Conservation (phyloP, 306 rosid species). For the Heteromeles arbutifolia region DNA sequence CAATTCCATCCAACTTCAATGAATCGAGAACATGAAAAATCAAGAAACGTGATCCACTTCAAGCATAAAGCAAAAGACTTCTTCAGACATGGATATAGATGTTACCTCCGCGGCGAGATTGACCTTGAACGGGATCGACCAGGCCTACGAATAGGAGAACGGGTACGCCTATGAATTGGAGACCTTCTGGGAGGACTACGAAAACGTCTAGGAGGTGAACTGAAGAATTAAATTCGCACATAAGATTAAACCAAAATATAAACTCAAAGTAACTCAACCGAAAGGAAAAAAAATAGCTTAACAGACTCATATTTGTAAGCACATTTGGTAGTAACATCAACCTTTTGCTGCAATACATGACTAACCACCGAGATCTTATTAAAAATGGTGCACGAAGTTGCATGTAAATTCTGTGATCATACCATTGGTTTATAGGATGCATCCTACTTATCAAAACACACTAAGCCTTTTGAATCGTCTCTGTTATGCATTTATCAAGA, state of each 20-base stretch:
- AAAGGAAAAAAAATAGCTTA: not conserved
- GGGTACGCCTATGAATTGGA: conserved; percentile 84
- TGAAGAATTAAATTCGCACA: conserved; percentile 16
- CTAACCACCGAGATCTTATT: not conserved
- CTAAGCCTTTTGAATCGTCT: not conserved
- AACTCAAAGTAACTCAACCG: not conserved
- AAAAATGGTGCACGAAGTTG: not conserved
- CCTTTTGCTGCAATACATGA: not conserved
- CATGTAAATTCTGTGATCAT: not conserved
- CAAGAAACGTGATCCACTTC: not conserved
- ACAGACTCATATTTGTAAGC: not conserved
- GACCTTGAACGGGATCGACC: conserved; percentile 87
- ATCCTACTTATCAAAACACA: not conserved
- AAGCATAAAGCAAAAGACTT: not conserved
- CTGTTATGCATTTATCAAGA: not conserved
- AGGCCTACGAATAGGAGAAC: conserved; percentile 83
- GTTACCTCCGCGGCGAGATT: conserved; percentile 84
- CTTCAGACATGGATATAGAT: not conserved
- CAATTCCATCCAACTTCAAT: not conserved
- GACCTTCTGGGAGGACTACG: conserved; percentile 99
- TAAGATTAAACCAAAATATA: not conserved
- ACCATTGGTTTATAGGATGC: not conserved
- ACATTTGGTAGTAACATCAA: not conserved
- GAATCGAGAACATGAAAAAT: not conserved
- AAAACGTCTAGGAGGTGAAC: conserved; percentile 80